phyloP scores from a whole-genome alignment of 768 basidiomycete species.

The Calocera viscosa region DNA sequence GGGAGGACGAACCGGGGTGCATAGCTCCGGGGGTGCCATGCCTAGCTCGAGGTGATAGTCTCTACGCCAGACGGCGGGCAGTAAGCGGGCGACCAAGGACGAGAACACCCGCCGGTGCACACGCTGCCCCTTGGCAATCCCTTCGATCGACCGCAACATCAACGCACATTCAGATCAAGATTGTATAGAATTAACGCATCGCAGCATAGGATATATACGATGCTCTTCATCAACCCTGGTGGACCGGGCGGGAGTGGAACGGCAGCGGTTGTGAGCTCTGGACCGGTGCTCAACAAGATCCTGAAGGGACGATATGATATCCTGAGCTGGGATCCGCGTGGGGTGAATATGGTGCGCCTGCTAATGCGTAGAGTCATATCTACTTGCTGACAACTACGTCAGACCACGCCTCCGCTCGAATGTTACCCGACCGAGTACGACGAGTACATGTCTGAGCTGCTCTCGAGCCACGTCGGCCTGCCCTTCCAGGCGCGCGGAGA shows the following conservation, averaged over 20 bases:
- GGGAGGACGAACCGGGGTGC: too few relatives aligned
- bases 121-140: too few relatives aligned
- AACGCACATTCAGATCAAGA: too few relatives aligned
- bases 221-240: slow-evolving; percentile 14
- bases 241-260: slow-evolving; percentile 19
- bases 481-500: neutral
- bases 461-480: neutral
- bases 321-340: slow-evolving; percentile 8
- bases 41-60: too few relatives aligned
- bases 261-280: slow-evolving; percentile 1
- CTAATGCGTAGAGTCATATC: neutral
- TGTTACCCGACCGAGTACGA: neutral
- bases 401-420: neutral
- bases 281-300: slow-evolving; percentile 5
- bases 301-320: slow-evolving; percentile 8
- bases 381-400: neutral
- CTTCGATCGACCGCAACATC: too few relatives aligned
- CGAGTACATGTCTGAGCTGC: neutral
- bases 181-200: too few relatives aligned
- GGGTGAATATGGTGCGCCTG: neutral
- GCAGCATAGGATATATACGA: too few relatives aligned
- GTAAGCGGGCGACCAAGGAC: too few relatives aligned
- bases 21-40: too few relatives aligned
- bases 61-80: too few relatives aligned
- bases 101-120: too few relatives aligned